Evolutionary conservation across 2,329 filamentous ascomycete species (phyloP).

Genomic region (Pseudocercospora macadamiae): DNA sequence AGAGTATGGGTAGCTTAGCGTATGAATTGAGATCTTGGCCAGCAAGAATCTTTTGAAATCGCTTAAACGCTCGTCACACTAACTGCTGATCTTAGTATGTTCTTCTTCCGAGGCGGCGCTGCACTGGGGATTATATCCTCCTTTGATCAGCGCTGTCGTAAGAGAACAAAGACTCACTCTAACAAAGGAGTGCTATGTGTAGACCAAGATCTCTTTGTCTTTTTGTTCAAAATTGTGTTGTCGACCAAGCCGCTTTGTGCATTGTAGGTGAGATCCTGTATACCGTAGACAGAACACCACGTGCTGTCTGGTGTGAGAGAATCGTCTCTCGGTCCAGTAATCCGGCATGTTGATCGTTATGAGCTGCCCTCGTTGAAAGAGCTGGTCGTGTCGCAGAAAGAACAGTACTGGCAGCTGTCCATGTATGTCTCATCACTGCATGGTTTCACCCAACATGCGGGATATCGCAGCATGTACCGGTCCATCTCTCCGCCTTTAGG

Average conservation of each 20-base stretch:
- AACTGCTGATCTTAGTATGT: not conserved
- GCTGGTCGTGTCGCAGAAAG: not conserved
- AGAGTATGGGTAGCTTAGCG: not conserved
- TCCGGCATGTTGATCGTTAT: not conserved
- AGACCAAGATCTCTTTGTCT: not conserved
- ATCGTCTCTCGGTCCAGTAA: not conserved
- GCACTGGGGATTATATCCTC: not conserved
- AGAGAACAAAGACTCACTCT: not conserved
- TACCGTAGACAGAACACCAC: too few species aligned
- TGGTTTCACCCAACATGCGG: not conserved
- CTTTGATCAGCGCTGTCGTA: not conserved
- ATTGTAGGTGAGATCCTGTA: too few species aligned
- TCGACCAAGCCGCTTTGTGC: not conserved
- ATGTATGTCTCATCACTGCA: constrained; percentile 4
- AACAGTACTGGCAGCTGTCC: constrained; percentile 3
- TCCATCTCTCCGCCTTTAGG: not conserved
- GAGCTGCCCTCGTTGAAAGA: not conserved
- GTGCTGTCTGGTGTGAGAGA: too few species aligned
- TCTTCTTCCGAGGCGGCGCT: not conserved
- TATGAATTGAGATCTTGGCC: constrained; percentile 2
- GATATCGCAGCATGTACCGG: not conserved
- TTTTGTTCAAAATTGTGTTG: not conserved
- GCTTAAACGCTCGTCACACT: constrained; percentile 1
- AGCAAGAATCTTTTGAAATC: constrained; percentile 2
- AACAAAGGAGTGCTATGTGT: not conserved